Base-by-base conservation (phyloP, 495 filamentous ascomycete genomes). In the Baudoinia panamericana region DNA sequence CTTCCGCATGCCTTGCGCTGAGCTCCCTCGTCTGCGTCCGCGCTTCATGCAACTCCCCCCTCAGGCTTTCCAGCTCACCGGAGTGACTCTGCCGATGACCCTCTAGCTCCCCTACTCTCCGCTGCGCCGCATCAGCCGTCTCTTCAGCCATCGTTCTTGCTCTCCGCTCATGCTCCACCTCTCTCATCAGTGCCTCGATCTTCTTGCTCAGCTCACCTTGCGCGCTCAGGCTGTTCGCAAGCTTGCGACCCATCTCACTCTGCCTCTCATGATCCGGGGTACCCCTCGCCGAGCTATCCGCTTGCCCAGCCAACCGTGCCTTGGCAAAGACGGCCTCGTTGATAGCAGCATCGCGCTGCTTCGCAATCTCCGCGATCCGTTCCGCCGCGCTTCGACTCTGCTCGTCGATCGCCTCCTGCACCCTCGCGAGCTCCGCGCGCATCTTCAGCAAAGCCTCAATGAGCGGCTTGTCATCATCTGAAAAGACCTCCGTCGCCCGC, bases 241-340 rank as follows among this genome's bases (percentile, higher is more conserved):
- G 70, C 47, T 88, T 84, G 50, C 78, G 73, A 49, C 73, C 77
- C 51, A 94, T 74, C 45, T 95, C 88, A 5, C 65, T 70, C n/a
- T 69, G 65, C 12, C 84, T 76, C 40, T 86, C 83, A 10, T 55
- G 54, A 21, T 67, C 59, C 18, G 72, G 68, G 7, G 69, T 65
- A 21, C 69, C 68, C 13, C 71, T 59, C 9, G 59, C 59, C 8
- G 56, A 62, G 43, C 86, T 84, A 0, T 74, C 72, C 48, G 80
- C 77, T 44, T 84, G 81, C 1, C 85, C 86, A 27, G 86, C 90
- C 13, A 94, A 67, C 53, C 84, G 93, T 5, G 92, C 83, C 53
- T 93, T 93, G 17, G 86, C 84, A 64, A 95, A 96, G 1, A 85
- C 81, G 0, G 92, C 90, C 59, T 96, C 92, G 45, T 75, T 79